Conservation (phyloP, 176 grass and related monocot genomes). For the Chloris gayana region DNA sequence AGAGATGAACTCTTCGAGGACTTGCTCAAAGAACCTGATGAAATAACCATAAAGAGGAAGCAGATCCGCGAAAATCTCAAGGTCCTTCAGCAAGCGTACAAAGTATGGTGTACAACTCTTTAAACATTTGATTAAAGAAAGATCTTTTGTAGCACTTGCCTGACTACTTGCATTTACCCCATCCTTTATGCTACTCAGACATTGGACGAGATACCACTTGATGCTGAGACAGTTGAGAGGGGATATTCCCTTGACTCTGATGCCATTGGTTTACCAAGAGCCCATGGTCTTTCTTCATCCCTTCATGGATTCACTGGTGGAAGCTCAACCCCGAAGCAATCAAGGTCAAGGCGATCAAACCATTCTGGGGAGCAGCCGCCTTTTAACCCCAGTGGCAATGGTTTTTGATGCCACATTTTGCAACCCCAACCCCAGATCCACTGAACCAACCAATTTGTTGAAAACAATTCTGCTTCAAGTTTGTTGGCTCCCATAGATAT, state of each 20-base stretch:
- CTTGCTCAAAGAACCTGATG: constrained; percentile 94
- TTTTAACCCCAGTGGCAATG: constrained; percentile 62
- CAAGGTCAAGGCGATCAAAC: constrained; percentile 53
- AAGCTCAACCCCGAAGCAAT: constrained; percentile 59
- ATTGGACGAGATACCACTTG: constrained; percentile 95
- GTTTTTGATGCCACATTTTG: constrained; percentile 54
- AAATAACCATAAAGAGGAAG: constrained; percentile 80
- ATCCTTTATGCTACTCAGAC: constrained; percentile 53
- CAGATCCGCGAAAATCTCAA: constrained; percentile 75
- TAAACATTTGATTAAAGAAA: background rate
- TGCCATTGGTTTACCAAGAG: constrained; percentile 65
- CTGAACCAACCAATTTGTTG: constrained; percentile 44
- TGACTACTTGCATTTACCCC: background rate
- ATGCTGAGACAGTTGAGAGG: constrained; percentile 87
- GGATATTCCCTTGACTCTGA: constrained; percentile 74
- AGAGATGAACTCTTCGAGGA: constrained; percentile 84
- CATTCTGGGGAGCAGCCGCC: constrained; percentile 77
- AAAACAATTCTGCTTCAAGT: constrained; percentile 37
- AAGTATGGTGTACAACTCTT: constrained; percentile 43
- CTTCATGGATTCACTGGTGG: constrained; percentile 49
- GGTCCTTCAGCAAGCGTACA: constrained; percentile 94
- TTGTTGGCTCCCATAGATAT: constrained; percentile 46
- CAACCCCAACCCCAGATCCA: constrained; percentile 12
- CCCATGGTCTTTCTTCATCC: constrained; percentile 56
- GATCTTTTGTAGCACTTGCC: constrained; percentile 14